Evolutionary conservation across 2,329 filamentous ascomycete species (phyloP).

Genomic region (Alternaria sp.): DNA sequence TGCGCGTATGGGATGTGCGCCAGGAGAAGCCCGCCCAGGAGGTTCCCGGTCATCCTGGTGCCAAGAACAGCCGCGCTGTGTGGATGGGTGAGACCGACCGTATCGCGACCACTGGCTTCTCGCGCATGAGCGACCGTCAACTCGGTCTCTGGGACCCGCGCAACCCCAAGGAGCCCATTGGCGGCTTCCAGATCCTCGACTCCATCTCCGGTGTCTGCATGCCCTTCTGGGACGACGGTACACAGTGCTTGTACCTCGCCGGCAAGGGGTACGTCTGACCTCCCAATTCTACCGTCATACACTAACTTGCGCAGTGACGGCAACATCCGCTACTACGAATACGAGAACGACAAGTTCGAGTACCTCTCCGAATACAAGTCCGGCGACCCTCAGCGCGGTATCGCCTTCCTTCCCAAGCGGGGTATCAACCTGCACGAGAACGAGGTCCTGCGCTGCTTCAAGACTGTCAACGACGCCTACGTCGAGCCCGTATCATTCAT

Average conservation of each 20-base stretch:
- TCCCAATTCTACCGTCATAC: neutral
- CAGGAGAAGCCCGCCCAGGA: slow-evolving; percentile 89
- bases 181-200: slow-evolving; percentile 88
- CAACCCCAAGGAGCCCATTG: slow-evolving; percentile 78
- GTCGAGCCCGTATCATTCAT: slow-evolving; percentile 98
- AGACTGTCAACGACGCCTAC: slow-evolving; percentile 93
- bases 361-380: slow-evolving; percentile 98
- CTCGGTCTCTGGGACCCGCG: slow-evolving; percentile 94
- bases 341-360: slow-evolving; percentile 98
- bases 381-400: slow-evolving; percentile 88
- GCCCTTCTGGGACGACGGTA: slow-evolving; percentile 99
- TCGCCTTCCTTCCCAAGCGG: slow-evolving; percentile 93
- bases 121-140: slow-evolving; percentile 96
- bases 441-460: slow-evolving; percentile 88
- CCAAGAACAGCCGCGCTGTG: slow-evolving; percentile 95
- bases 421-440: slow-evolving; percentile 97
- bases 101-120: slow-evolving; percentile 96
- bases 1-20: slow-evolving; percentile 95
- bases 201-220: slow-evolving; percentile 98
- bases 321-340: slow-evolving; percentile 99
- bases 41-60: slow-evolving; percentile 82
- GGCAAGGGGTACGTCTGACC: slow-evolving; percentile 80
- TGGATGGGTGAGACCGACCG: slow-evolving; percentile 98
- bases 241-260: slow-evolving; percentile 92
- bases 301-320: slow-evolving; percentile 70